A percentile compares a stretch with the other conserved stretches of the same genome.
These are phyloP conservation scores for Kwoniella sp. DNA, from an alignment of 768 basidiomycete genomes.

Conservation along the genomic window DNA sequence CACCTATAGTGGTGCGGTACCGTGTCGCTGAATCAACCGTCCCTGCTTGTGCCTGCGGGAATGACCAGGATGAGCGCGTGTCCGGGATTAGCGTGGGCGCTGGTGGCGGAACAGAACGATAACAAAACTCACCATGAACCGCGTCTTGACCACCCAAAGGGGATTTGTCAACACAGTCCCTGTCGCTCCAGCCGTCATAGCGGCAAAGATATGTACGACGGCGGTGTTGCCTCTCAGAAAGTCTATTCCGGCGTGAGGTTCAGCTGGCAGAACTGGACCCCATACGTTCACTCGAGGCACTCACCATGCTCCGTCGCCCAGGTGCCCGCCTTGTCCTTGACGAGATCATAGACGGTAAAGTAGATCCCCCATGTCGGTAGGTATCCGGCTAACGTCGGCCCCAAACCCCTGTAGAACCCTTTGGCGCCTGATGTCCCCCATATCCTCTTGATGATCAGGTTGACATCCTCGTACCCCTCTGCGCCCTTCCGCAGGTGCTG, in stretches of 20 bases:
- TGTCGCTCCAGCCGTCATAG: slow-evolving; percentile 89
- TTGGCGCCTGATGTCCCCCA: slow-evolving; percentile 67
- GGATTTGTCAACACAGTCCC: slow-evolving; percentile 94
- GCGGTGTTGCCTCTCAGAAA: slow-evolving; percentile 17
- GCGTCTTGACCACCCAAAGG: slow-evolving; percentile 97
- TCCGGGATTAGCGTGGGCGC: no score
- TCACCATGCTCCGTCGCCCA: slow-evolving; percentile 55
- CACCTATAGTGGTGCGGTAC: slow-evolving; percentile 86
- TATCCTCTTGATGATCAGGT: slow-evolving; percentile 61
- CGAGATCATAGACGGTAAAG: slow-evolving; percentile 93
- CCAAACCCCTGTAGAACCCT: slow-evolving; percentile 93
- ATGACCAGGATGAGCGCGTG: background rate
- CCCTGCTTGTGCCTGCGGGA: slow-evolving; percentile 70
- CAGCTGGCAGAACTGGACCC: background rate
- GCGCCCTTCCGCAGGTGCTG: slow-evolving; percentile 69
- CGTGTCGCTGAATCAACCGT: slow-evolving; percentile 58
- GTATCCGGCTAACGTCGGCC: slow-evolving; percentile 93
- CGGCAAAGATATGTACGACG: slow-evolving; percentile 72
- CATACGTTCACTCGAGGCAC: background rate
- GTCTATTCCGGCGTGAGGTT: background rate
- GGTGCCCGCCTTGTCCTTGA: slow-evolving; percentile 77
- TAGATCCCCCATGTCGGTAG: slow-evolving; percentile 99
- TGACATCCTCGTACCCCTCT: slow-evolving; percentile 68
- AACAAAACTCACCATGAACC: slow-evolving; percentile 76
- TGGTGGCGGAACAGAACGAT: no score